Evolutionary conservation across 2,329 filamentous ascomycete genomes (phyloP), one percentile per base, ranked within the genome.

Genomic region (Paecilomyces sp.): DNA sequence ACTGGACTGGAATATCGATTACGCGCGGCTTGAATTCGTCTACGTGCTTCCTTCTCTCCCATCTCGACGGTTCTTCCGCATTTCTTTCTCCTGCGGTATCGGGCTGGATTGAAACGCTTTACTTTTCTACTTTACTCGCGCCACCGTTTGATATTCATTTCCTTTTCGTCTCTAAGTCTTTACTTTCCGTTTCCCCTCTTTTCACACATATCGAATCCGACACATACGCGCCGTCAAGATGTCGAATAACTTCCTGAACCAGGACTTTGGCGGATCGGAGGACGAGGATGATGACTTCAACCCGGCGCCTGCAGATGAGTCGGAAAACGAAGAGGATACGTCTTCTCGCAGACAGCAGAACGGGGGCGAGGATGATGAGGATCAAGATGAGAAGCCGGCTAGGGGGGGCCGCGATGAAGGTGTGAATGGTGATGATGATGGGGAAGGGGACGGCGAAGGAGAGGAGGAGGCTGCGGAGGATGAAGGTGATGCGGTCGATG

Each of bases 261-360:
- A 81, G 55, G 77, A 82, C 63, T 82, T 82, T 60, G 80, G 31
- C 31, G 31, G 78, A 31, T 82, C 81, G 58, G 82, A 83, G 59
- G 88, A 89, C 53, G 90, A 94, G 56, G 92, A 95, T 67, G 88
- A 90, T 62, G 89, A 93, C 73, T 96, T 97, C 82, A 96, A 96
- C 74, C 92, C 92, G 56, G 85, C 83, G 55, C 88, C 88, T 22
- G 88, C 85, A 61, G 85, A 91, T 60, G 70, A 85, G 34, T 94
- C 90, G 2, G 90, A 93, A 65, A 87, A 86, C 4, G 79, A 79
- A 24, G 75, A 80, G 3, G 79, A 76, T 15, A 78, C 77, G 8
- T 75, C 64, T 56, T 64, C 62, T 58, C 69, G 61, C 59, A 60
- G 3, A 70, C 79, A 2, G 75, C 79, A 15, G 77, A 80, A 4